A percentile compares a stretch with the other conserved stretches of the same genome.
Evolutionary conservation across 179 eudicot species (phyloP).

Genomic region (Silene noctiflora): DNA sequence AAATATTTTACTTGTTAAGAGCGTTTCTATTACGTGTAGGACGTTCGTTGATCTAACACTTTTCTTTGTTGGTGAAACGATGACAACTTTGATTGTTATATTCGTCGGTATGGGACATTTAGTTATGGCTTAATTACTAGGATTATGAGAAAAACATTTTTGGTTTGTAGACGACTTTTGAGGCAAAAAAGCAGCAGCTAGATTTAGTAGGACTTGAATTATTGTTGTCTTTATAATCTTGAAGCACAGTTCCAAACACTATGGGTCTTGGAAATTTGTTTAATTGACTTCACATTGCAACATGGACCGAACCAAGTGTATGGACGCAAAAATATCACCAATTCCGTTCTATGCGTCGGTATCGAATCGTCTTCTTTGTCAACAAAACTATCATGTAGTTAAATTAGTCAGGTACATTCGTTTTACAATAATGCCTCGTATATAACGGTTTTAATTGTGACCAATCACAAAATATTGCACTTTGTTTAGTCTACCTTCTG

Average conservation of each 20-base stretch:
- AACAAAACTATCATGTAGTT: too few relatives aligned
- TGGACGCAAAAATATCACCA: background rate
- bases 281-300: background rate
- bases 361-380: too few relatives aligned
- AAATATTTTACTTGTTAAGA: too few relatives aligned
- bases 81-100: background rate
- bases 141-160: background rate
- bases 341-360: background rate
- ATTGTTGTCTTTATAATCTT: background rate
- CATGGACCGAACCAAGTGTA: background rate
- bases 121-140: background rate
- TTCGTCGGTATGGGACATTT: background rate
- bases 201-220: background rate
- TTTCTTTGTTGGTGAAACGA: background rate
- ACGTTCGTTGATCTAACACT: too few relatives aligned
- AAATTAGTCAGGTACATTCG: background rate
- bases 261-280: background rate
- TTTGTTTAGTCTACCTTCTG: too few relatives aligned
- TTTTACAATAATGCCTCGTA: background rate
- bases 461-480: too few relatives aligned
- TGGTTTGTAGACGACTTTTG: background rate
- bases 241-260: slow-evolving; percentile 12
- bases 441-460: too few relatives aligned
- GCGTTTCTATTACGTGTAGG: too few relatives aligned
- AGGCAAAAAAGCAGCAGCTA: background rate